phyloP scores from a whole-genome alignment of 805 yeast genomes.

The Yamadazyma akitaensis region DNA sequence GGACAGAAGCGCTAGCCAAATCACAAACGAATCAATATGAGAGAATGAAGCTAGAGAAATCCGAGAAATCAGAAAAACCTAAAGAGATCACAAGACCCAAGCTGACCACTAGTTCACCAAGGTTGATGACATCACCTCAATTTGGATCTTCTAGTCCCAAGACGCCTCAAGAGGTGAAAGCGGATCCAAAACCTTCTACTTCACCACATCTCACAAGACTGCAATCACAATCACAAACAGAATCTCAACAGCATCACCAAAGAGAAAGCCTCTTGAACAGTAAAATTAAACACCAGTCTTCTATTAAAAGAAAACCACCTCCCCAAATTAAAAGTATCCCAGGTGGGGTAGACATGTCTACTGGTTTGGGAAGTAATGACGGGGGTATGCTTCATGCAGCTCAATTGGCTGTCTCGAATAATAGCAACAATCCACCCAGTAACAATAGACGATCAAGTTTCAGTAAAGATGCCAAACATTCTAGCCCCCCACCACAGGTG shows the following conservation, averaged over 20 bases:
- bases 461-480: conserved; percentile 24
- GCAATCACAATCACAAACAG: background rate
- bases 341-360: conserved; percentile 25
- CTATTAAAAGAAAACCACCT: conserved; percentile 29
- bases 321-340: conserved; percentile 22
- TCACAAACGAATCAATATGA: conserved; percentile 50
- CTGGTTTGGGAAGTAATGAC: conserved; percentile 22
- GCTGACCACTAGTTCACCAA: conserved; percentile 16
- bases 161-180: background rate
- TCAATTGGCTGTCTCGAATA: conserved; percentile 39
- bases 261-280: conserved; percentile 15
- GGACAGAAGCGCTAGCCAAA: conserved; percentile 56
- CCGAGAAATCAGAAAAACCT: conserved; percentile 7
- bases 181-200: background rate
- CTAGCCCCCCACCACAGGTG: conserved; percentile 1
- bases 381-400: conserved; percentile 42
- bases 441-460: conserved; percentile 36
- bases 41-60: conserved; percentile 25
- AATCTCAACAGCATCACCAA: background rate
- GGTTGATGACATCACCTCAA: conserved; percentile 22
- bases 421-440: conserved; percentile 18
- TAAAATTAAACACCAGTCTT: conserved; percentile 16
- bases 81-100: background rate
- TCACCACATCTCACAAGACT: background rate
- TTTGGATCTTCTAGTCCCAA: conserved; percentile 6